Conservation (phyloP, 805 yeast genomes). For the Kodamaea sagamina region DNA sequence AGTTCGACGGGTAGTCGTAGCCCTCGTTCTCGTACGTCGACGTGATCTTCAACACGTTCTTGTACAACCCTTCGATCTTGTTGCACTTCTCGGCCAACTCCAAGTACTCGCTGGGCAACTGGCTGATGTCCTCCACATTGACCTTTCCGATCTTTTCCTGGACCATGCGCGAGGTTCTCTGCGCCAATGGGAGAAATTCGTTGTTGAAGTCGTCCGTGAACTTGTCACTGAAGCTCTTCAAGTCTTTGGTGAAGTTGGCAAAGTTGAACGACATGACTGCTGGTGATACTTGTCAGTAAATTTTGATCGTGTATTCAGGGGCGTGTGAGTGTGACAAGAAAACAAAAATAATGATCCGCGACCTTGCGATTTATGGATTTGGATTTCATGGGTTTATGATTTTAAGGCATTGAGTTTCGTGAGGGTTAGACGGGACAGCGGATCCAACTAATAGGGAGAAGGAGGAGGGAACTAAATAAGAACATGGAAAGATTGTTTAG, state of each 20-base stretch:
- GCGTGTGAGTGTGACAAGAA: constrained; percentile 6
- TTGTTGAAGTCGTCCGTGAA: constrained; percentile 56
- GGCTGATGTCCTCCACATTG: constrained; percentile 63
- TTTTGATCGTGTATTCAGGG: constrained; percentile 9
- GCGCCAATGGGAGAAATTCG: constrained; percentile 63
- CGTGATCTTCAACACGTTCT: constrained; percentile 44
- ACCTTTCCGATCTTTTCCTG: constrained; percentile 80
- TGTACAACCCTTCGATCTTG: constrained; percentile 42
- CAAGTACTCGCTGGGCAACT: constrained; percentile 79
- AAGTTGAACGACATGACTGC: constrained; percentile 44
- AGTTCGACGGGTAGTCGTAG: constrained; percentile 80
- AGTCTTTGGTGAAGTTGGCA: constrained; percentile 42
- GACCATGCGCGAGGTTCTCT: constrained; percentile 74
- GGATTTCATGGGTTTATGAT: no score
- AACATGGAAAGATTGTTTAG: no score
- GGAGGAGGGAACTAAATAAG: no score
- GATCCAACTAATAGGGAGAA: no score
- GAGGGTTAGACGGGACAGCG: no score
- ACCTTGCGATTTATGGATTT: no score
- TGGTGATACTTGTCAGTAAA: constrained; percentile 1
- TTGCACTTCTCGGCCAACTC: constrained; percentile 43
- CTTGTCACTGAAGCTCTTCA: constrained; percentile 43
- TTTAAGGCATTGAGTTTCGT: no score
- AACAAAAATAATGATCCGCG: constrained; percentile 1
- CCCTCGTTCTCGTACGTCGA: constrained; percentile 69